Evolutionary conservation across 306 rosid species (phyloP), one percentile per base, ranked within the genome.

Genomic region (Citrullus colocynthis): DNA sequence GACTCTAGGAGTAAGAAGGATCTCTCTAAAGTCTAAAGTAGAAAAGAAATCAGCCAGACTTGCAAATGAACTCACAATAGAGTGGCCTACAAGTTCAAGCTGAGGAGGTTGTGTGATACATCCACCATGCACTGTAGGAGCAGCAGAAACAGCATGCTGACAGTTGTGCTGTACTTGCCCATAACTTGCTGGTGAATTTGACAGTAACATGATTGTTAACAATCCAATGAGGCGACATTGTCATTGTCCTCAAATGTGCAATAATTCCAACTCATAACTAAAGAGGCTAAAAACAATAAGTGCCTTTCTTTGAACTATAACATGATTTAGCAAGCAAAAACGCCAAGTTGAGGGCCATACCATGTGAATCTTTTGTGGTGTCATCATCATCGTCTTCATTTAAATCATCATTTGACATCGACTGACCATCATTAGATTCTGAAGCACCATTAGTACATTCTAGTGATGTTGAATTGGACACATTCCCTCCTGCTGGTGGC

Each of bases 71-170:
- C 99, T 84, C 82, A 95, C 99, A 82, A 91, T 90, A 80, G 97
- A 90, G 85, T 95, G 99, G 80, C 99, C 97, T 58, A 95, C 90
- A 74, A 92, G 99, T 82, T 95, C 97, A 87, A 95, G 93, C 79
- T 87, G 93, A 34, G 93, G 91, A 54, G 97, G 85, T 79, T 89
- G 97, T 2, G 88, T 73, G 51, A 85, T 82, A 79, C 87, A 75
- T 55, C 83, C 95, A 45, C 87, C 96, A 49, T 51, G 91, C 79
- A 83, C 56, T 42, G 89, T 74, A 18, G 90, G 93, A 17, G 79
- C 87, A 80, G 88, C 48, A 36, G 96, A 82, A 14, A 87, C 81
- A 78, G 80, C 76, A 76, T 80, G 88, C 85, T 85, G 90, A 81
- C 77, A 28, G 72, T 76, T 90, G 82, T 82, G 88, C 78, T 81